Evolutionary conservation across 306 rosid species (phyloP), one percentile per base, ranked within the genome.

Genomic region (Pachyrhizus erosus): DNA sequence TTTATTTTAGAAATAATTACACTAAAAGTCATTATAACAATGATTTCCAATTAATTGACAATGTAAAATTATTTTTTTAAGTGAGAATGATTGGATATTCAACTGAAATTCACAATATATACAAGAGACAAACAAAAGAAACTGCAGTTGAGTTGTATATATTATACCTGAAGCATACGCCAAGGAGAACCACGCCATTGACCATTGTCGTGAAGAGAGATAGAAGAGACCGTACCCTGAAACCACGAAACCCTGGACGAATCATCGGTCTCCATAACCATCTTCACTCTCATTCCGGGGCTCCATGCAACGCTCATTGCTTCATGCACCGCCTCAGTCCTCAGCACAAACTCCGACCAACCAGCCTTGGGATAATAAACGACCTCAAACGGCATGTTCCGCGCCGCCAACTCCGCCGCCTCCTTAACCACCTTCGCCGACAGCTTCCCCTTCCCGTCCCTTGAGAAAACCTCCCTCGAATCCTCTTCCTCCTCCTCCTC

Each of bases 141-240:
- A 24, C 13, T n/a, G n/a, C n/a, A n/a, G 18, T 3, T 58, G 34
- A 14, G 9, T 12, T 9, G 10, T 9, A 10, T 39, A 58, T 31
- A 49, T 2, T 31, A 69, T 73, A 93, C 97, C 94, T 89, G 88
- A 88, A 93, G 91, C 93, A 81, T 88, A 9, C 92, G 92, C 94
- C 95, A 93, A 10, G 94, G 94, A 42, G 96, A 91, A 26, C 78
- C 65, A 31, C 20, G 73, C 96, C 96, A 88, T 7, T 37, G 87
- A 46, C 69, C 87, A 14, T n/a, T 62, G 3, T 72, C 87, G 6
- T 79, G 33, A 13, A 72, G 34, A 37, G 74, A 51, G 6, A 64
- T 84, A 0, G 79, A n/a, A 11, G 91, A 62, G 45, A 94, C 76
- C 0, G 86, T 74, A 31, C 98, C 98, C 80, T 89, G 94, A 84